Base-by-base conservation (phyloP, 495 filamentous ascomycete species). In the Lentithecium fluviatile region DNA sequence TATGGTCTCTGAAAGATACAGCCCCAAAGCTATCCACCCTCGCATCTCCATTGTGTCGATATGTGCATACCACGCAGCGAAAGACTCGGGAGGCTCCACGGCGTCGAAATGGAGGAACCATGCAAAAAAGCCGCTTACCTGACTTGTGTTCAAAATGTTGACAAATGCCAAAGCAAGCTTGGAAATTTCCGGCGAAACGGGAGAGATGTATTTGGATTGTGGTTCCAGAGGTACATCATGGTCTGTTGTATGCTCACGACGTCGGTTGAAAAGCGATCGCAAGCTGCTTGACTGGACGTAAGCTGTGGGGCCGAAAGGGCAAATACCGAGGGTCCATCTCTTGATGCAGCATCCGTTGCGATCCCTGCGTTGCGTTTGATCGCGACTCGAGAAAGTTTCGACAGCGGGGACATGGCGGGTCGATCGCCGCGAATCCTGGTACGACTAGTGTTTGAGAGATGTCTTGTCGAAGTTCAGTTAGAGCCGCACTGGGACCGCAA, bases 11-110 rank as follows among this genome's bases (percentile, higher is more conserved):
- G 32, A 6, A 4, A 61, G 11, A 40, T 32, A 63, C 1, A 3
- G 13, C 1, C 61, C 61, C 0, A 64, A 29, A 17, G 47, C 54
- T 23, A 64, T 50, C 61, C 61, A 64, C 12, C 47, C 55, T 32
- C 61, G 47, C 54, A 64, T 34, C 19, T 64, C 55, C 48, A 59
- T 64, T 11, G 46, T 34, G 26, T 17, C 5, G 29, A 59, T 46
- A 7, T 12, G 12, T 8, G 53, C 29, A 40, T 53, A 64, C 61
- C 61, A 64, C 13, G 24, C 13, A 2, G 37, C 10, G 0, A 55
- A 55, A 11, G 56, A 59, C 21, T 58, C 55, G 6, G 48, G 55
- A 13, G 54, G 34, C 25, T 57, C 24, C 0, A 64, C 55, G 20
- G 54, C 19, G 21, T 64, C 61, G 24, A 46, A 55, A 36, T 47